Evolutionary conservation across 108 stramenopile species (phyloP), one percentile per base, ranked within the genome.

Genomic region (Nannochloropsis gaditana): DNA sequence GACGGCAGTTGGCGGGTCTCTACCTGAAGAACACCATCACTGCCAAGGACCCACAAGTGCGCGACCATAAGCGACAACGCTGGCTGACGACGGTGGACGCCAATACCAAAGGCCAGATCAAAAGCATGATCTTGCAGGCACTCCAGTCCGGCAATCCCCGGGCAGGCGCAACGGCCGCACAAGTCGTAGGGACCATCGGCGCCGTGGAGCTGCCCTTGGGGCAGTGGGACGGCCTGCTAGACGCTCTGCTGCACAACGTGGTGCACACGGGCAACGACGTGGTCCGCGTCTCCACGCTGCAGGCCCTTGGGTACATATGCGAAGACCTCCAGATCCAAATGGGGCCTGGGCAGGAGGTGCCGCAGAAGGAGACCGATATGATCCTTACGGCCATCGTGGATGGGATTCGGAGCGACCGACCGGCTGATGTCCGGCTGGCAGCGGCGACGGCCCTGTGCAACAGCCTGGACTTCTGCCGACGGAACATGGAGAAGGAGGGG

Each of bases 361-460:
- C 91, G 44, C 86, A 94, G 79, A 83, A 87, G n/a, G 92, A 92
- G 31, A 95, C 95, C 41, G 95, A 97, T 85, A 86, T 92, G 43
- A 98, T 98, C 93, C 92, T 98, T 81, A 97, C 95, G 73, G 93
- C 96, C 79, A 97, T 98, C 87, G 95, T 98, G 11, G 95, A 97
- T 87, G 96, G 96, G n/a, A 96, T 98, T 83, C 90, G 92, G 19
- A 84, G 91, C 42, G 92, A 93, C 83, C 90, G 95, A 31, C 91
- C 95, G 9, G 92, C 95, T 73, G 81, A 90, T 43, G 92, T 97
- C 82, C 89, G 98, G n/a, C 87, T 92, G 9, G 95, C 96, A 11
- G 98, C 96, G 6, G 92, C 94, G 10, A 89, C 82, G 11, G 98
- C 98, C 15, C 90, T 98, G 82, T 87, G 93, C 31, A 97, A 97